Conservation (phyloP, 495 filamentous ascomycete genomes). For the Poronia punctata region DNA sequence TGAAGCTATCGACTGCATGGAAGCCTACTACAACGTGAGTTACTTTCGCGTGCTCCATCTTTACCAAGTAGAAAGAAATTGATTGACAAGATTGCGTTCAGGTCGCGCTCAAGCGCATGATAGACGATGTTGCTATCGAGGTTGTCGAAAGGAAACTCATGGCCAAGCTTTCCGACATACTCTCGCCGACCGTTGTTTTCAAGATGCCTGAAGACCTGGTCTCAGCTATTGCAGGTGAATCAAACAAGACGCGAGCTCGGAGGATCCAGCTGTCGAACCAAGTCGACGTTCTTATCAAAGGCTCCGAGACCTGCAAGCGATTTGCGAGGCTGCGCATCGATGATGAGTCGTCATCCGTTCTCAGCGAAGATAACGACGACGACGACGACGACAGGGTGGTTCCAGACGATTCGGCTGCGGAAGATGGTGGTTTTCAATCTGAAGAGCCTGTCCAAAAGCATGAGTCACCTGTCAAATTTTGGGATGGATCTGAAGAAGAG, state of each 20-base stretch:
- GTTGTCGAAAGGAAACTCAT: slow-evolving; percentile 54
- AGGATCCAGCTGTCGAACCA: slow-evolving; percentile 43
- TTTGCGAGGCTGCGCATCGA: slow-evolving; percentile 15
- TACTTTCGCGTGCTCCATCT: not conserved
- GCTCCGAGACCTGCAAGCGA: slow-evolving; percentile 38
- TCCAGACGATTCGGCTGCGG: no score
- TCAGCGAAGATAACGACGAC: no score
- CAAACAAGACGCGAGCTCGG: slow-evolving; percentile 33
- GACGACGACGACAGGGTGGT: no score
- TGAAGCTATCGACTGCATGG: slow-evolving; percentile 39
- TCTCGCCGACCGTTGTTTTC: slow-evolving; percentile 36
- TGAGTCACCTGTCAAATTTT: no score
- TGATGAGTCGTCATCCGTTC: no score
- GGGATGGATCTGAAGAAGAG: no score
- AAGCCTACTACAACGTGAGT: slow-evolving; percentile 44
- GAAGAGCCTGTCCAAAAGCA: no score
- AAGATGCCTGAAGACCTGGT: slow-evolving; percentile 41
- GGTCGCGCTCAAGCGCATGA: slow-evolving; percentile 52
- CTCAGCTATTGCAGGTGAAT: slow-evolving; percentile 46
- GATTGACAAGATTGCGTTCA: slow-evolving; percentile 21
- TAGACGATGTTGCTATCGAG: slow-evolving; percentile 51
- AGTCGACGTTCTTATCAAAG: slow-evolving; percentile 37
- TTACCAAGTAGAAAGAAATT: slow-evolving; percentile 1
- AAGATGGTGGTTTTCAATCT: no score
- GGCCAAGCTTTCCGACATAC: slow-evolving; percentile 29